Conservation (phyloP, 805 yeast species). For the Wickerhamiella lipophila region DNA sequence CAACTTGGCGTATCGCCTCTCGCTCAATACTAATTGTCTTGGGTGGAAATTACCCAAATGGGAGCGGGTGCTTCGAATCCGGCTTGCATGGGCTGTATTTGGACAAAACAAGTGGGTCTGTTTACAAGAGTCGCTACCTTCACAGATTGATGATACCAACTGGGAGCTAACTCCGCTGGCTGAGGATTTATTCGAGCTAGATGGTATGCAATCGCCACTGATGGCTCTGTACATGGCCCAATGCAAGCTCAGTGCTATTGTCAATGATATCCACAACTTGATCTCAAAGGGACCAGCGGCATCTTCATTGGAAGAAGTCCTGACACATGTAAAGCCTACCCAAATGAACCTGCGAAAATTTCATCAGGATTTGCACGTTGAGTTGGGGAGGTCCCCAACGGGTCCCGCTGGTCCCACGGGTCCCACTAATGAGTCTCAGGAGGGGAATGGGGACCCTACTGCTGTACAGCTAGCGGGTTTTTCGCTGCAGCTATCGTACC, state of each 20-base stretch:
- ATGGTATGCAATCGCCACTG: conserved; percentile 36
- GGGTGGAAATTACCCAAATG: conserved; percentile 88
- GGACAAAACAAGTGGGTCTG: conserved; percentile 87
- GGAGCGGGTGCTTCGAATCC: conserved; percentile 80
- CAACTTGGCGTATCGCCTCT: conserved; percentile 78
- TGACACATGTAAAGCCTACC: conserved; percentile 54
- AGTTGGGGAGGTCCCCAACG: neutral
- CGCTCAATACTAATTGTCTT: conserved; percentile 80
- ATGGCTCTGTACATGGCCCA: conserved; percentile 28
- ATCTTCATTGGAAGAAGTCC: conserved; percentile 38
- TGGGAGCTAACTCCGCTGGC: conserved; percentile 49
- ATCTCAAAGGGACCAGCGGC: conserved; percentile 3
- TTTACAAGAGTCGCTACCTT: conserved; percentile 68
- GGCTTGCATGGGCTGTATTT: conserved; percentile 94
- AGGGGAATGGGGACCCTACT: conserved; percentile 22
- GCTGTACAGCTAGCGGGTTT: conserved; percentile 45
- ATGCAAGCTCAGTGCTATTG: conserved; percentile 26
- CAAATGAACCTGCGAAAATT: conserved; percentile 29
- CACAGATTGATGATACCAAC: conserved; percentile 58
- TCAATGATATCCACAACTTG: conserved; percentile 31
- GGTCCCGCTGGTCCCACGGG: too few species aligned
- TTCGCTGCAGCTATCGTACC: conserved; percentile 69
- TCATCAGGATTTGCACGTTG: conserved; percentile 22
- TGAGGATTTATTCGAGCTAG: conserved; percentile 25
- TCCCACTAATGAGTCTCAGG: too few species aligned